These are phyloP conservation scores for Russula lepida DNA, from an alignment of 768 basidiomycete genomes.

Conservation along the genomic window DNA sequence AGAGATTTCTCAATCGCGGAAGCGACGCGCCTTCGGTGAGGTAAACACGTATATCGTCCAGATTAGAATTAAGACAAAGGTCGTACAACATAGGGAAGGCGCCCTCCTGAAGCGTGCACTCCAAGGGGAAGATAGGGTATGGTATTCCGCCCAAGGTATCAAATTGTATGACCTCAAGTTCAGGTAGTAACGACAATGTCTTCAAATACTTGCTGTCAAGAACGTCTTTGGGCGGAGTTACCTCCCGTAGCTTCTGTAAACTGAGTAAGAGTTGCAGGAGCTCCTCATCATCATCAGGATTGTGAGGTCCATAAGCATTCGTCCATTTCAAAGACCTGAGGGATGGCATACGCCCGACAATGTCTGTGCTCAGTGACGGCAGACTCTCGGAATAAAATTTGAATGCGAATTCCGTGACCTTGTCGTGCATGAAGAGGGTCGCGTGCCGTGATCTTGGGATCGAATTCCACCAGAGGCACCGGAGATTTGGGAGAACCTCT, in stretches of 20 bases:
- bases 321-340: conserved; percentile 8
- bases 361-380: not conserved
- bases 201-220: conserved; percentile 2
- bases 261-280: conserved; percentile 7
- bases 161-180: conserved; percentile 13
- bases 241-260: conserved; percentile 5
- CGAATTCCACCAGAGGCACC: conserved; percentile 8
- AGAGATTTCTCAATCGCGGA: conserved; percentile 11
- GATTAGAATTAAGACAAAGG: conserved; percentile 15
- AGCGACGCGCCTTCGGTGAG: conserved; percentile 14
- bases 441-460: not conserved
- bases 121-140: not conserved
- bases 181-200: conserved; percentile 10
- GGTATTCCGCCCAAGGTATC: conserved; percentile 4
- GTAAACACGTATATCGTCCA: conserved; percentile 16
- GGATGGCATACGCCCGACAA: conserved; percentile 18
- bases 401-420: conserved; percentile 14
- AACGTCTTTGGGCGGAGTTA: conserved; percentile 12
- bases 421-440: conserved; percentile 21
- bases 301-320: not conserved
- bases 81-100: conserved; percentile 16
- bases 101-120: conserved; percentile 1
- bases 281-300: not conserved
- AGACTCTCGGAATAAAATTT: not conserved
- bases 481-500: conserved; percentile 19